phyloP scores from a whole-genome alignment of 169 alveolate species.

The Plasmodium malariae region DNA sequence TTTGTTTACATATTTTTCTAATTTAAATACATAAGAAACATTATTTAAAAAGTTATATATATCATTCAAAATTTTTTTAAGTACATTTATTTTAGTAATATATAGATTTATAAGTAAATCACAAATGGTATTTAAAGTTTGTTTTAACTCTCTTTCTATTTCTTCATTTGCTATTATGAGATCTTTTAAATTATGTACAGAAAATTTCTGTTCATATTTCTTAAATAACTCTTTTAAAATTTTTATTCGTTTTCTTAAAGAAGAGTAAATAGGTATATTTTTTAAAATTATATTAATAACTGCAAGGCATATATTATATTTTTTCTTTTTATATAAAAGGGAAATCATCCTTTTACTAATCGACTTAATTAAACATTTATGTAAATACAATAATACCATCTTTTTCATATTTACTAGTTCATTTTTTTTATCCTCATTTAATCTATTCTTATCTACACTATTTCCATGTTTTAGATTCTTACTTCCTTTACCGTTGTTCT shows the following conservation, averaged over 20 bases:
- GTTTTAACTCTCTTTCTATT: conserved; percentile 61
- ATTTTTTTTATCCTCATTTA: neutral
- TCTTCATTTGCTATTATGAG: conserved; percentile 52
- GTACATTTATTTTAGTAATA: conserved; percentile 29
- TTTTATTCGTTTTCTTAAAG: conserved; percentile 45
- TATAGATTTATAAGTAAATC: conserved; percentile 57
- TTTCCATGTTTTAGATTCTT: neutral
- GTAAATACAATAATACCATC: conserved; percentile 22
- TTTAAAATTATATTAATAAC: conserved; percentile 52
- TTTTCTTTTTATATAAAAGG: conserved; percentile 37
- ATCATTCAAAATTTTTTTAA: conserved; percentile 45
- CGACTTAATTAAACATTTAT: conserved; percentile 37
- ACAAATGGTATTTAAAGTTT: conserved; percentile 44
- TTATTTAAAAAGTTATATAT: conserved; percentile 29
- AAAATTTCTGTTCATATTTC: conserved; percentile 52
- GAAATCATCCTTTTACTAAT: conserved; percentile 51
- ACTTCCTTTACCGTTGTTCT: neutral
- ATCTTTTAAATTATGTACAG: conserved; percentile 14
- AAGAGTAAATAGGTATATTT: conserved; percentile 41
- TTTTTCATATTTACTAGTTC: neutral
- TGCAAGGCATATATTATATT: conserved; percentile 51
- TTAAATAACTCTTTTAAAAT: conserved; percentile 32
- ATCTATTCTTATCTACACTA: neutral
- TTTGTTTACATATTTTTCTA: conserved; percentile 40
- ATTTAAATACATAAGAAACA: conserved; percentile 31